A percentile compares a stretch with the other conserved stretches of the same genome.
These are phyloP conservation scores for Ophiostoma sp. DNA, from an alignment of 2,329 filamentous ascomycete genomes.

Conservation along the genomic window DNA sequence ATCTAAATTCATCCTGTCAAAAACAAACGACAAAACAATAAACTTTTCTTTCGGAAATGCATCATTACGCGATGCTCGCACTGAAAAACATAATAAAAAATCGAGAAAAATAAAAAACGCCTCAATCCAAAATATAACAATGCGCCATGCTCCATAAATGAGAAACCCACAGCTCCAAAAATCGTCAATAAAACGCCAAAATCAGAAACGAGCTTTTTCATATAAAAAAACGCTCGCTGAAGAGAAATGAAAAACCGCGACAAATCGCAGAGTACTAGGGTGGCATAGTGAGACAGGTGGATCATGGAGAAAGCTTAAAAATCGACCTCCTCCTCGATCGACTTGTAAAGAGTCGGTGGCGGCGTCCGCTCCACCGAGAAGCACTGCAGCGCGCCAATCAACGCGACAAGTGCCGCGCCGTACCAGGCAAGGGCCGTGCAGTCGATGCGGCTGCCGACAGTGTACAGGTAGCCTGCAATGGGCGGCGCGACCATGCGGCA, in stretches of 20 bases:
- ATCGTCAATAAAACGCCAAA: not conserved
- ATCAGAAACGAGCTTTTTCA: not conserved
- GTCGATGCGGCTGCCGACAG: slow-evolving; percentile 57
- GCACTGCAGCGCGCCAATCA: slow-evolving; percentile 60
- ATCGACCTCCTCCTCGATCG: not conserved
- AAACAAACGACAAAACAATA: not conserved
- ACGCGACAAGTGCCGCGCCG: slow-evolving; percentile 57
- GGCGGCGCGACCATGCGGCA: slow-evolving; percentile 69
- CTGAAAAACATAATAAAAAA: not conserved
- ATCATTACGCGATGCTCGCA: not conserved
- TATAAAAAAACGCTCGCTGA: slow-evolving; percentile 2
- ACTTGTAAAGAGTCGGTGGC: not conserved
- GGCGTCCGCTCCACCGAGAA: slow-evolving; percentile 50
- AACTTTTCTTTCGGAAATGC: not conserved
- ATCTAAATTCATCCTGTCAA: not conserved
- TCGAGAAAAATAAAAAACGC: not conserved
- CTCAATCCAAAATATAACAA: not conserved
- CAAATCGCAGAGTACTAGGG: not conserved
- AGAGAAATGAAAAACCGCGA: not conserved
- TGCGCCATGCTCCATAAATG: not conserved
- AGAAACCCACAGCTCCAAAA: not conserved
- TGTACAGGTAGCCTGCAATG: slow-evolving; percentile 63
- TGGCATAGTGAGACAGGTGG: too few species aligned
- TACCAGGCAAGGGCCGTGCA: slow-evolving; percentile 66
- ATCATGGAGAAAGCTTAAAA: not conserved